Percentiles rank a stretch among this genome's conserved stretches.
These are phyloP conservation scores for Williopsis jadinii DNA, from an alignment of 1,139 yeast genomes.

Conservation along the genomic window DNA sequence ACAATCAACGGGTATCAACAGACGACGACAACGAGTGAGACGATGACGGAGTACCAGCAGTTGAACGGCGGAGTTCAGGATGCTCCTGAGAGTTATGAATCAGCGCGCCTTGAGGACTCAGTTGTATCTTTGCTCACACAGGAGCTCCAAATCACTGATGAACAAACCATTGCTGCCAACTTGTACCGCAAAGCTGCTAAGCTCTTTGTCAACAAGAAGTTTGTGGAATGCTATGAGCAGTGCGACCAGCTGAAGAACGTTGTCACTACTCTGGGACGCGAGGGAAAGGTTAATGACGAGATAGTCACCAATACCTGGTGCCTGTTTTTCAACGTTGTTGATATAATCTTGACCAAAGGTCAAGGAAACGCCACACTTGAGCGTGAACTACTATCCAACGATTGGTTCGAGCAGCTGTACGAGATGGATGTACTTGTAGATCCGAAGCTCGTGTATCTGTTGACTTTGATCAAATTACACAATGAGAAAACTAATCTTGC, in stretches of 20 bases:
- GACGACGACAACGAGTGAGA: neutral
- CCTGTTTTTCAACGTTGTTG: conserved; percentile 20
- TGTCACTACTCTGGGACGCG: conserved; percentile 6
- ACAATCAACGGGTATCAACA: too few species aligned
- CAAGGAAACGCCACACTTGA: conserved; percentile 4
- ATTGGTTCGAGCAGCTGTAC: conserved; percentile 10
- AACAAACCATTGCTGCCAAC: conserved; percentile 6
- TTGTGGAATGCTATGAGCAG: conserved; percentile 12
- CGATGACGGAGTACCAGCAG: conserved; percentile 8
- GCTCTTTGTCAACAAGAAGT: conserved; percentile 19
- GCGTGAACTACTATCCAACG: conserved; percentile 4
- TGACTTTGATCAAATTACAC: conserved; percentile 18
- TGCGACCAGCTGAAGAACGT: conserved; percentile 5
- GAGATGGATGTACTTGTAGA: conserved; percentile 7
- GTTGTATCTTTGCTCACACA: conserved; percentile 2
- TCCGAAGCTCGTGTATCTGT: conserved; percentile 15
- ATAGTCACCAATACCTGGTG: conserved; percentile 18
- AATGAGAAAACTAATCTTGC: conserved; percentile 11
- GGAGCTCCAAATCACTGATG: conserved; percentile 5
- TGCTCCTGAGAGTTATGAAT: neutral
- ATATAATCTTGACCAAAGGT: conserved; percentile 12
- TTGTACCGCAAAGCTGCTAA: conserved; percentile 19
- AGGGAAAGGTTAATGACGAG: conserved; percentile 8
- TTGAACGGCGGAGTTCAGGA: conserved; percentile 2
- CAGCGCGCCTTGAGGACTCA: conserved; percentile 5